Percentiles rank a stretch among this genome's conserved stretches.
Conservation (phyloP, 169 alveolate species). For the Amoebophrya sp. region DNA sequence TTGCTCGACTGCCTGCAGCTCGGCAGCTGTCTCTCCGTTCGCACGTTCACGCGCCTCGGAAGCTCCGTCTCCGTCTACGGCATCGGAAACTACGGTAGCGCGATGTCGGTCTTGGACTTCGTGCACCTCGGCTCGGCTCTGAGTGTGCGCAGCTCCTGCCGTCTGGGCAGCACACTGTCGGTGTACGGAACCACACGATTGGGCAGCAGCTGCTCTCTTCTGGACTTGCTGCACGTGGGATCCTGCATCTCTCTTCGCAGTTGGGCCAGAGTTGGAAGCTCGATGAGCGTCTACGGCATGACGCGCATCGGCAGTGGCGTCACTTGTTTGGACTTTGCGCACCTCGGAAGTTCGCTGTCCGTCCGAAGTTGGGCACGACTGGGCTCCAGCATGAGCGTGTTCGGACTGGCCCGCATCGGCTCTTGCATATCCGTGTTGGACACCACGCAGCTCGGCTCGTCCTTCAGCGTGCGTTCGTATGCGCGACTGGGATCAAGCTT, state of each 20-base stretch:
- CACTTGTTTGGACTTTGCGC: neutral
- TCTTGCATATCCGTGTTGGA: neutral
- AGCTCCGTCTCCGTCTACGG: slow-evolving; percentile 25
- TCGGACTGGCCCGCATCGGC: slow-evolving; percentile 9
- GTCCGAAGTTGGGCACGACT: neutral
- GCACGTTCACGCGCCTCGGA: slow-evolving; percentile 7
- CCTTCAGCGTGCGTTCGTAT: neutral
- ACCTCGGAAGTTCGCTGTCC: slow-evolving; percentile 1
- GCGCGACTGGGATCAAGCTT: slow-evolving; percentile 22
- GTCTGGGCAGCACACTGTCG: slow-evolving; percentile 11
- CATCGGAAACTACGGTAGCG: neutral
- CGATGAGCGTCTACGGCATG: neutral
- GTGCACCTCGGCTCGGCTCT: neutral
- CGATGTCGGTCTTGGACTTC: neutral
- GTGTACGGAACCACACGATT: neutral
- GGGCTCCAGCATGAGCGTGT: neutral
- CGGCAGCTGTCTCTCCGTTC: slow-evolving; percentile 27
- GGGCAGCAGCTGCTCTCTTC: neutral
- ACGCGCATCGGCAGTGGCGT: neutral
- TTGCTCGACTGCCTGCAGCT: slow-evolving; percentile 4
- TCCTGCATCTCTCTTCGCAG: neutral
- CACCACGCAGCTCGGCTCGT: neutral
- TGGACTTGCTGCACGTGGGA: slow-evolving; percentile 20
- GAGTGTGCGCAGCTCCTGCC: neutral
- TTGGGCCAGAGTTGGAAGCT: neutral